A percentile compares a stretch with the other conserved stretches of the same genome.
Evolutionary conservation across 148 eudicot genomes (phyloP).

Genomic region (Heliamphora exappendiculata): DNA sequence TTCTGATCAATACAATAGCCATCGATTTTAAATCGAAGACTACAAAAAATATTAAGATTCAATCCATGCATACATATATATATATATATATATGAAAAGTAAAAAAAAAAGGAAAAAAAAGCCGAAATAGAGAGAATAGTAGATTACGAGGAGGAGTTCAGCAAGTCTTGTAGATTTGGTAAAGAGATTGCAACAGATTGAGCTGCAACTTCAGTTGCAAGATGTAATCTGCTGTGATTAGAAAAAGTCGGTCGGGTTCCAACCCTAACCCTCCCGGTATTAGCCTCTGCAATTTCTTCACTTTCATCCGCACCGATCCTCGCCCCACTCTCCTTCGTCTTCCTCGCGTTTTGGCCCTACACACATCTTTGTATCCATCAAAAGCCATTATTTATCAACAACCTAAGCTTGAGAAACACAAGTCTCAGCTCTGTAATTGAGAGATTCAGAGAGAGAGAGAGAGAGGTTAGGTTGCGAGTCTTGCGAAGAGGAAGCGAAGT

Average conservation of each 20-base stretch:
- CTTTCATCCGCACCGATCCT: conserved; percentile 31
- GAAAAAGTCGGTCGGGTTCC: conserved; percentile 33
- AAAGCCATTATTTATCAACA: background rate
- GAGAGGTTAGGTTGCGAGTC: background rate
- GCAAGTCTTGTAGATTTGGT: conserved; percentile 22
- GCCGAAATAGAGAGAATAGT: background rate
- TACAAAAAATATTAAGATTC: background rate
- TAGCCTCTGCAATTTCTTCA: conserved; percentile 44
- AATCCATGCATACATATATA: background rate
- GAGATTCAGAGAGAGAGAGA: background rate
- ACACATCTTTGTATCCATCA: background rate
- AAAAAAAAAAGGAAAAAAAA: background rate
- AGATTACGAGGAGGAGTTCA: background rate
- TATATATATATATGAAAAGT: no score
- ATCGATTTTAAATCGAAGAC: background rate
- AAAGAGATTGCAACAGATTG: conserved; percentile 38
- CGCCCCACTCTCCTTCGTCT: background rate
- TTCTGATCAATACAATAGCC: background rate
- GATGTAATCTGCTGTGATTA: conserved; percentile 48
- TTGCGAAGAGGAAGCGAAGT: background rate
- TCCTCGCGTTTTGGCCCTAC: background rate
- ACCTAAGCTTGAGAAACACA: background rate
- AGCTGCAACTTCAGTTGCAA: conserved; percentile 52
- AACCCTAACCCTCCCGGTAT: conserved; percentile 45
- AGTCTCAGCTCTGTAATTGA: no score